Evolutionary conservation across 345 rosid species (phyloP).

Genomic region (Eucalyptus melliodora): DNA sequence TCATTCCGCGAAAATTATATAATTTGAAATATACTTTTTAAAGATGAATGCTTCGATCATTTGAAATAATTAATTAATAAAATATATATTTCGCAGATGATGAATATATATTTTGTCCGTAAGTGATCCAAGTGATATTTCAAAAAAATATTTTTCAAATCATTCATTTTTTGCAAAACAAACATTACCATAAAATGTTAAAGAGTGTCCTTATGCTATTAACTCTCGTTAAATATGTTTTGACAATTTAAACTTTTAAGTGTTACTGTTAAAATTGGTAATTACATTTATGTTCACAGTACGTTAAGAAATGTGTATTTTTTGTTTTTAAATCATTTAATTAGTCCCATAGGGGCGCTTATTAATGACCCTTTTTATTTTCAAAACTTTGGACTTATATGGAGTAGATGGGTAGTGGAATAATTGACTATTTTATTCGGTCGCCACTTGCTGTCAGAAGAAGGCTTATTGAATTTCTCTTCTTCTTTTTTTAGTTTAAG

Average conservation of each 20-base stretch:
- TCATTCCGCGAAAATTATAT: too few relatives aligned
- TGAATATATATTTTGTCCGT: too few relatives aligned
- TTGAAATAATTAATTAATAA: too few relatives aligned
- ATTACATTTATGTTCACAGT: neutral
- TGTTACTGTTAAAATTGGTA: too few relatives aligned
- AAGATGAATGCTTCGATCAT: too few relatives aligned
- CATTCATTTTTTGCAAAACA: accelerated
- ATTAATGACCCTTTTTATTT: too few relatives aligned
- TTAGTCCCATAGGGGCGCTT: too few relatives aligned
- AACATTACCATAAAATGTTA: too few relatives aligned
- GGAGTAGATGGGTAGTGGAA: neutral
- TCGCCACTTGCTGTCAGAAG: neutral
- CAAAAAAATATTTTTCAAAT: too few relatives aligned
- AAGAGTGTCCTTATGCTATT: neutral
- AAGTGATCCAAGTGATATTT: neutral
- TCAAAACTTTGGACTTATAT: neutral
- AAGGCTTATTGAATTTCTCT: neutral
- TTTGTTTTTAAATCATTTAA: neutral
- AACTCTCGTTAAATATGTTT: neutral
- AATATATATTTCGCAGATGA: neutral
- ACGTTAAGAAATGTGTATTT: neutral
- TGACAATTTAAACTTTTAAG: neutral
- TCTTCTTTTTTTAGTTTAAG: neutral
- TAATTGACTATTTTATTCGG: neutral
- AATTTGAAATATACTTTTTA: too few relatives aligned